Evolutionary conservation across 75 land plant genomes (phyloP).

Genomic region (Pinus albicaulis): DNA sequence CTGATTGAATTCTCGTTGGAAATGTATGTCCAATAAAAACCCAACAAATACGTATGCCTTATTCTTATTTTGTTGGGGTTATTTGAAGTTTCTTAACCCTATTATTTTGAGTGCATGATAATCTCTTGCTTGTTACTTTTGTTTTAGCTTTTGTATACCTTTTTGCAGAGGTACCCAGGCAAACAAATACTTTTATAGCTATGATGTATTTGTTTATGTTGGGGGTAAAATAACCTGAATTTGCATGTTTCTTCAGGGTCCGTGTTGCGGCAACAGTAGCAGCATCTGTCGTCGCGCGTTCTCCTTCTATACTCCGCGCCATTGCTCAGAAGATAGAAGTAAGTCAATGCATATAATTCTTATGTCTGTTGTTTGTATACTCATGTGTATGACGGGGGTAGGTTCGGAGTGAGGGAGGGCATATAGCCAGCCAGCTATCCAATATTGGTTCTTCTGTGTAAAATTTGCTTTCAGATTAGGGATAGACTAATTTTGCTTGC

Average conservation of each 20-base stretch:
- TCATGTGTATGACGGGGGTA: background rate
- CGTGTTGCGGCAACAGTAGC: slow-evolving; percentile 74
- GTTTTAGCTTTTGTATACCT: background rate
- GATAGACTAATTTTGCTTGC: background rate
- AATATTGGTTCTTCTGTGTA: background rate
- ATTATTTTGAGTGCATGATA: background rate
- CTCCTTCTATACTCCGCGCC: slow-evolving; percentile 46
- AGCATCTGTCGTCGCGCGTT: slow-evolving; percentile 57
- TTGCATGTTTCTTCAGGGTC: slow-evolving; percentile 39
- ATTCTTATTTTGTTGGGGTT: background rate
- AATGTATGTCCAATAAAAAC: too few relatives aligned
- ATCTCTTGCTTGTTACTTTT: background rate
- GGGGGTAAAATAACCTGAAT: too few relatives aligned
- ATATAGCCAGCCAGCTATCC: background rate
- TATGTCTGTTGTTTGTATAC: background rate
- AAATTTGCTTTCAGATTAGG: background rate
- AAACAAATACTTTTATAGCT: background rate
- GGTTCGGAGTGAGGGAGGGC: background rate
- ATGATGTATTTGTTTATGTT: background rate
- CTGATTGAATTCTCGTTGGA: too few relatives aligned
- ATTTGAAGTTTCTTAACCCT: background rate
- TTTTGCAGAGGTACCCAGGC: background rate
- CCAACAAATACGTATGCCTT: too few relatives aligned
- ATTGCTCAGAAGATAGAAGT: slow-evolving; percentile 29
- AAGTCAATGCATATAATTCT: slow-evolving; percentile 10